phyloP scores from a whole-genome alignment of 495 filamentous ascomycete genomes.

The Staphylotrichum longicolle region DNA sequence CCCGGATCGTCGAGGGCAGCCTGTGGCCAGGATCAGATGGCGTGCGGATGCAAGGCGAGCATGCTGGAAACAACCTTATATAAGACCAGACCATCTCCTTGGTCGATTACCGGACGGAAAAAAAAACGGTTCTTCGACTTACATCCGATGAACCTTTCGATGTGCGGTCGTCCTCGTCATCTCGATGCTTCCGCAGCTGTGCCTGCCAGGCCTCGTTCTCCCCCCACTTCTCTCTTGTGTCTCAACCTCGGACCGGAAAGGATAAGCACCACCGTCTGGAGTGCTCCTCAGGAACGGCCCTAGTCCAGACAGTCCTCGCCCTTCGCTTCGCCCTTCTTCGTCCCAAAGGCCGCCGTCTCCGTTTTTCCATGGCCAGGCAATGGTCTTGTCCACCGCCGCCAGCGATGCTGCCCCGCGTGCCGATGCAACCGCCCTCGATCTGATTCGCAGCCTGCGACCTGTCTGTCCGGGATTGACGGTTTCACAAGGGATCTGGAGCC shows the following conservation, averaged over 20 bases:
- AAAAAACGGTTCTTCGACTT: not conserved
- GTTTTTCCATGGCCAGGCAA: too few relatives aligned
- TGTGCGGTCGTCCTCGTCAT: not conserved
- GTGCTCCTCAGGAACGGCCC: too few relatives aligned
- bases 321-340: too few relatives aligned
- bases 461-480: slow-evolving; percentile 5
- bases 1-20: slow-evolving; percentile 28
- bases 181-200: not conserved
- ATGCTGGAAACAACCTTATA: slow-evolving; percentile 20
- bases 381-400: too few relatives aligned
- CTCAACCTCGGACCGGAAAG: not conserved
- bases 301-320: not conserved
- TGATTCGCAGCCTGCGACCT: not conserved
- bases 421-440: not conserved
- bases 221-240: too few relatives aligned
- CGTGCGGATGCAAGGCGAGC: slow-evolving; percentile 7
- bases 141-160: too few relatives aligned
- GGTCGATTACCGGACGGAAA: not conserved
- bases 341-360: too few relatives aligned
- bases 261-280: not conserved
- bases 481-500: slow-evolving; percentile 6
- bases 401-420: not conserved
- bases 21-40: slow-evolving; percentile 22
- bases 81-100: slow-evolving; percentile 3
- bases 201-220: not conserved